phyloP scores from a whole-genome alignment of 441 rosid species.

The Adansonia grandidieri region DNA sequence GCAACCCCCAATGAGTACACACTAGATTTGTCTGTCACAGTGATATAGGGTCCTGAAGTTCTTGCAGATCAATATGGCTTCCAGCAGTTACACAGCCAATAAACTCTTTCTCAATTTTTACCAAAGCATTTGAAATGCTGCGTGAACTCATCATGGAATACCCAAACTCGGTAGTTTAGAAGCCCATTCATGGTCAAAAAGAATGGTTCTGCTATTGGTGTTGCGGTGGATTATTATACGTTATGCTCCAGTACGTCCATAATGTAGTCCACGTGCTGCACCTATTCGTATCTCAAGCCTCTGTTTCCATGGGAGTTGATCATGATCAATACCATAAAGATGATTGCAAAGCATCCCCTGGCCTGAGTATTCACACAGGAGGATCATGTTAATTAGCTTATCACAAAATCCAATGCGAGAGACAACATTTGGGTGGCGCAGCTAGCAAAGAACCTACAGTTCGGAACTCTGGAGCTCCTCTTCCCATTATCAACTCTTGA shows the following conservation, averaged over 20 bases:
- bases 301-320: not conserved
- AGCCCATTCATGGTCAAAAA: not conserved
- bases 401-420: conserved; percentile 43
- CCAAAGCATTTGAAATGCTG: not conserved
- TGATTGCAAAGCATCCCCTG: conserved; percentile 24
- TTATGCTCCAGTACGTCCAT: not conserved
- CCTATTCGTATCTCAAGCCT: not conserved
- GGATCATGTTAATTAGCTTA: conserved; percentile 32
- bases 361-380: conserved; percentile 35
- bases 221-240: not conserved
- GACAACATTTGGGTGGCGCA: conserved; percentile 42
- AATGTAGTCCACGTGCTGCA: not conserved
- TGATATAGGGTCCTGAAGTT: no score
- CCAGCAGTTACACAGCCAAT: not conserved
- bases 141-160: not conserved
- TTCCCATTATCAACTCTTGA: no score
- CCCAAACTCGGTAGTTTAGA: not conserved
- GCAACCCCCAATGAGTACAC: not conserved
- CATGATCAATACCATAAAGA: not conserved
- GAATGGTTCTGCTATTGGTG: not conserved
- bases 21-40: not conserved
- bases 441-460: conserved; percentile 41
- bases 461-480: conserved; percentile 20
- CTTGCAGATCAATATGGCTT: not conserved
- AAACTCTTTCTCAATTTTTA: not conserved